Base-by-base conservation (phyloP, 306 rosid genomes). In the Nissolia schottii region DNA sequence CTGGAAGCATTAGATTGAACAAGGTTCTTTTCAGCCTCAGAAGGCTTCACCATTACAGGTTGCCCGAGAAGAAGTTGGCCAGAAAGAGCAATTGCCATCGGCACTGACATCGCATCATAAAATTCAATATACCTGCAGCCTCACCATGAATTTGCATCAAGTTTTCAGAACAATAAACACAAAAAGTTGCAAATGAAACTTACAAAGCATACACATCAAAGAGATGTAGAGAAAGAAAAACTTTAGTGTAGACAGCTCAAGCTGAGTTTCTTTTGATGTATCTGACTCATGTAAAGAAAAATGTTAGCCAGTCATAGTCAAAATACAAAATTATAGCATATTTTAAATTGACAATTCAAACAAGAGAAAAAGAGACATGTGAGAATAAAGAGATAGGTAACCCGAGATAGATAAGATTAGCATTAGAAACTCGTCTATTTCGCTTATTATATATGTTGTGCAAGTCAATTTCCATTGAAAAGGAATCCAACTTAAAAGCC, bases 1-100 rank as follows among this genome's bases (percentile, higher is more conserved):
- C 80, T 78, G 9, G 96, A 20, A 76, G 96, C 71, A 76, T 63
- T 95, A 51, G 97, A 89, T 72, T 95, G 97, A 76, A 91, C 97
- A 65, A 95, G 99, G 75, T 95, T 95, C 86, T 95, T 95, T 81
- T 95, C 99, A 49, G 97, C 99, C 75, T 95, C 99, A 7, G 99
- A 95, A 77, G 99, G 99, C 81, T 94, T 95, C 59, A 95, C 97
- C 99, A 95, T 95, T 41, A 95, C 96, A 38, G 97, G 97, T 80
- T 95, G 97, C 58, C 99, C 99, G 18, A 88, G 85, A 77, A 95
- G 96, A 63, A 95, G 86, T 71, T 89, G 96, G 40, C 97, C 99
- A 71, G 99, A 91, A 78, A 95, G 89, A 41, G 99, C 99, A 76
- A 95, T 95, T 64, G 99, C 99, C 97, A 95, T 89, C 45, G 99